phyloP scores from a whole-genome alignment of 768 basidiomycete genomes.

The Ramaria sp. region DNA sequence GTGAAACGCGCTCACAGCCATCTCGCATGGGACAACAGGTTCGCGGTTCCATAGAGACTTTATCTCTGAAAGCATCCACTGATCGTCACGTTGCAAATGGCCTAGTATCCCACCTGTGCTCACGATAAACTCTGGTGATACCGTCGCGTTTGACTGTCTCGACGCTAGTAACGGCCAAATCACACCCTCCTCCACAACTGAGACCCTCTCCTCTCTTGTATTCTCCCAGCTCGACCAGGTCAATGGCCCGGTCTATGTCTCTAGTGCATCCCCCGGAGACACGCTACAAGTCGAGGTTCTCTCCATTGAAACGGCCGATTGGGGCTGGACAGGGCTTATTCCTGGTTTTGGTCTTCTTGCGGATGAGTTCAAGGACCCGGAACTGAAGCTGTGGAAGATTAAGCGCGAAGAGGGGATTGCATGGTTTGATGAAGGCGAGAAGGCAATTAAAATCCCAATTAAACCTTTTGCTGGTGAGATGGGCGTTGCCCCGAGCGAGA shows the following conservation, averaged over 20 bases:
- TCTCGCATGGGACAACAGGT: constrained; percentile 55
- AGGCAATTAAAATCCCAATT: constrained; percentile 39
- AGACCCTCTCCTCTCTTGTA: constrained; percentile 28
- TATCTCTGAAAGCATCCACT: neutral
- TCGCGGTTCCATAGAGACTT: neutral
- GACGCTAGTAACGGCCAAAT: constrained; percentile 56
- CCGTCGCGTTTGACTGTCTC: constrained; percentile 48
- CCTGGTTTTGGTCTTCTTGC: constrained; percentile 49
- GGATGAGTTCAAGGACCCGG: constrained; percentile 43
- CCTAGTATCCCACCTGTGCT: constrained; percentile 41
- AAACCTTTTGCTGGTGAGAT: constrained; percentile 55
- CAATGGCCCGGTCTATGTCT: constrained; percentile 47
- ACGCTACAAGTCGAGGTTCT: constrained; percentile 51
- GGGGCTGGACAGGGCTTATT: constrained; percentile 55
- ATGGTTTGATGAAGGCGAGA: constrained; percentile 37
- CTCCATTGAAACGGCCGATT: constrained; percentile 38
- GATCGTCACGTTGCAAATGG: neutral
- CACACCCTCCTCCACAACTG: constrained; percentile 29
- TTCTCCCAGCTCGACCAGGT: constrained; percentile 46
- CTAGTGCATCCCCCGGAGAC: constrained; percentile 43
- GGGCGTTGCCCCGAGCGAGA: constrained; percentile 43
- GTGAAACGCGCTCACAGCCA: constrained; percentile 42
- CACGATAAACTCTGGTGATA: constrained; percentile 41
- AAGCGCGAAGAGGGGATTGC: constrained; percentile 30
- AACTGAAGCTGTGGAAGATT: constrained; percentile 46